Percentiles rank a stretch among this genome's conserved stretches.
These are phyloP conservation scores for Debaryomyces psychrophilus DNA, from an alignment of 1,139 yeast species.

Conservation along the genomic window DNA sequence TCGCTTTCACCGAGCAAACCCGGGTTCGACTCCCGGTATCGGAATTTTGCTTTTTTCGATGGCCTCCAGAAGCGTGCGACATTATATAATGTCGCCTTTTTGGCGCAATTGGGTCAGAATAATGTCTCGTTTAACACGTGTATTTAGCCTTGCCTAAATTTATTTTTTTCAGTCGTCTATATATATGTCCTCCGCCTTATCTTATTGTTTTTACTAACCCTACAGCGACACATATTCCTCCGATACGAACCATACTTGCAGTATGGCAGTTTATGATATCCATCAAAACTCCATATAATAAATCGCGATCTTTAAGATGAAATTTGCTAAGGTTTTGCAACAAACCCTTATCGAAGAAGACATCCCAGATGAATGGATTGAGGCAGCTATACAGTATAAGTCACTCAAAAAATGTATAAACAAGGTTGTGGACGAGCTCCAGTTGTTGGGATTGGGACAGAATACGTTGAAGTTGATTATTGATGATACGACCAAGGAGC, in stretches of 20 bases:
- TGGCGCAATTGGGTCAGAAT: background rate
- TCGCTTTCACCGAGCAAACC: slow-evolving; percentile 83
- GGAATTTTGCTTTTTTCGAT: slow-evolving; percentile 33
- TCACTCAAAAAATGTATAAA: slow-evolving; percentile 67
- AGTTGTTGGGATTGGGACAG: slow-evolving; percentile 54
- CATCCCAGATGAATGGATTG: slow-evolving; percentile 70
- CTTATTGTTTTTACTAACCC: background rate
- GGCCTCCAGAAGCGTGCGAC: background rate
- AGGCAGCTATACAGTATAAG: slow-evolving; percentile 72
- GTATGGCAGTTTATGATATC: slow-evolving; percentile 1
- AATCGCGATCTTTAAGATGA: slow-evolving; percentile 43
- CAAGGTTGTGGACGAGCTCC: slow-evolving; percentile 62
- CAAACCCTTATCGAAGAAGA: slow-evolving; percentile 61
- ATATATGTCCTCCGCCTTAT: background rate
- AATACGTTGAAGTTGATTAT: slow-evolving; percentile 50
- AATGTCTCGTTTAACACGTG: background rate
- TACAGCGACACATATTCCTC: background rate
- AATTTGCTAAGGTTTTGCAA: slow-evolving; percentile 73
- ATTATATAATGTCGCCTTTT: background rate
- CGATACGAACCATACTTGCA: background rate
- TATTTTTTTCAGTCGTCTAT: background rate
- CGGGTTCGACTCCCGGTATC: slow-evolving; percentile 85
- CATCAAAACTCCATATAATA: background rate
- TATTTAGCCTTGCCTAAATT: background rate
- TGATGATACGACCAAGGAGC: slow-evolving; percentile 28